phyloP scores from a whole-genome alignment of 1,284 basidiomycete genomes.

The Trametes hirsuta region DNA sequence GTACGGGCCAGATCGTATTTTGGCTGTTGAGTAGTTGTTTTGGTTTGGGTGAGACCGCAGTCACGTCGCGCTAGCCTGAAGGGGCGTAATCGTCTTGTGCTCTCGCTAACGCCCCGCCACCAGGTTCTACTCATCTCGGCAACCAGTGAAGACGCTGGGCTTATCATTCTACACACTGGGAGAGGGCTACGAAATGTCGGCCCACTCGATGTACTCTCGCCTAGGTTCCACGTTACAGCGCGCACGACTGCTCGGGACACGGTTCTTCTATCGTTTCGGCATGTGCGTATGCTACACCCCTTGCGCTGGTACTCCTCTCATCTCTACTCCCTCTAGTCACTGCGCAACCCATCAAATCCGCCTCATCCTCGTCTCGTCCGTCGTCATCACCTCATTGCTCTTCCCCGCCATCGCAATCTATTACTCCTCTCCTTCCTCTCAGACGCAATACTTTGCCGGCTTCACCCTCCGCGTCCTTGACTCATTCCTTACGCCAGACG shows the following conservation, averaged over 20 bases:
- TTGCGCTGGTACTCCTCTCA: constrained; percentile 9
- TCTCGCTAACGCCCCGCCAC: background rate
- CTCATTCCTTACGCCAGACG: constrained; percentile 57
- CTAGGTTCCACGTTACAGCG: constrained; percentile 34
- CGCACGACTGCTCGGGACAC: constrained; percentile 47
- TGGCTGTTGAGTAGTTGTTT: too few species aligned
- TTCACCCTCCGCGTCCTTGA: constrained; percentile 61
- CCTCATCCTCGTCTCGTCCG: constrained; percentile 89
- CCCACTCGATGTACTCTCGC: constrained; percentile 14
- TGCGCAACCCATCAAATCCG: constrained; percentile 92
- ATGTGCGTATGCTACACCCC: constrained; percentile 53
- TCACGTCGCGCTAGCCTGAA: too few species aligned
- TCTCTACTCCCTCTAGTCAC: constrained; percentile 50
- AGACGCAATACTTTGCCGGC: constrained; percentile 62
- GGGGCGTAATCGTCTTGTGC: constrained; percentile 2
- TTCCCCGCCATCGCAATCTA: constrained; percentile 91
- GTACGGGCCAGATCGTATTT: too few species aligned
- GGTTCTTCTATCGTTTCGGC: constrained; percentile 72
- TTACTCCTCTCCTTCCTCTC: constrained; percentile 71
- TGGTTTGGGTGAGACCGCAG: too few species aligned
- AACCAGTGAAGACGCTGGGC: background rate
- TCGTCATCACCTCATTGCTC: constrained; percentile 95
- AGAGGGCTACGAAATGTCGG: background rate
- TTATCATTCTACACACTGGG: background rate
- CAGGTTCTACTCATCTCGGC: background rate